Evolutionary conservation across 2,329 filamentous ascomycete species (phyloP).

Genomic region (Pyricularia sp.): DNA sequence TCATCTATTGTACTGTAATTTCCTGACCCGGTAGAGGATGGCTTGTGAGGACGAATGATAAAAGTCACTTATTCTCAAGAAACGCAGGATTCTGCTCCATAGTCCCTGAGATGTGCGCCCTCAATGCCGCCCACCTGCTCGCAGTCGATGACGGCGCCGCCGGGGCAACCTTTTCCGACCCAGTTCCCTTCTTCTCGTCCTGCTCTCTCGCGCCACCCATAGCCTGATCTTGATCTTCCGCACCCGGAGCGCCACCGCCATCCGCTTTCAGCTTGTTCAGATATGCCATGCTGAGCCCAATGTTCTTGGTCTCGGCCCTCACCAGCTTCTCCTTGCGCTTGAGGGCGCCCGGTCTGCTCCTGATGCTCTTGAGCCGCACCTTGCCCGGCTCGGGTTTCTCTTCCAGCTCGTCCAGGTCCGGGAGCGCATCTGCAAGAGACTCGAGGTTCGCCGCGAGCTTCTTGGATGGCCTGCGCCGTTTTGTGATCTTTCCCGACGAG

Average conservation of each 20-base stretch:
- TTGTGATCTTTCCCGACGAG: conserved; percentile 23
- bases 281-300: conserved; percentile 70
- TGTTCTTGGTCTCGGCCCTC: conserved; percentile 67
- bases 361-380: conserved; percentile 61
- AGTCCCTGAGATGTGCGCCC: conserved; percentile 71
- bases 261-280: conserved; percentile 29
- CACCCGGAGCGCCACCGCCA: conserved; percentile 5
- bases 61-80: conserved; percentile 13
- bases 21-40: background rate
- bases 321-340: conserved; percentile 75
- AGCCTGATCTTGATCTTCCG: conserved; percentile 5
- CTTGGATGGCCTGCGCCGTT: conserved; percentile 54
- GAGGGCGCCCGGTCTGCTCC: conserved; percentile 62
- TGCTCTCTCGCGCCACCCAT: background rate
- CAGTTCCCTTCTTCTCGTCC: conserved; percentile 2
- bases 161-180: conserved; percentile 7
- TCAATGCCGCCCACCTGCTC: conserved; percentile 66
- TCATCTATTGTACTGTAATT: background rate
- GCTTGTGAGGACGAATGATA: background rate
- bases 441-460: conserved; percentile 68
- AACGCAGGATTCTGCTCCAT: conserved; percentile 85
- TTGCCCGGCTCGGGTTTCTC: conserved; percentile 26
- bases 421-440: conserved; percentile 67
- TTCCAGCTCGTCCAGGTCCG: conserved; percentile 41
- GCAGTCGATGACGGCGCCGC: conserved; percentile 26